Evolutionary conservation across 208 protist genomes (phyloP), one percentile per base, ranked within the genome.

Genomic region (Novymonas esmeraldas): DNA sequence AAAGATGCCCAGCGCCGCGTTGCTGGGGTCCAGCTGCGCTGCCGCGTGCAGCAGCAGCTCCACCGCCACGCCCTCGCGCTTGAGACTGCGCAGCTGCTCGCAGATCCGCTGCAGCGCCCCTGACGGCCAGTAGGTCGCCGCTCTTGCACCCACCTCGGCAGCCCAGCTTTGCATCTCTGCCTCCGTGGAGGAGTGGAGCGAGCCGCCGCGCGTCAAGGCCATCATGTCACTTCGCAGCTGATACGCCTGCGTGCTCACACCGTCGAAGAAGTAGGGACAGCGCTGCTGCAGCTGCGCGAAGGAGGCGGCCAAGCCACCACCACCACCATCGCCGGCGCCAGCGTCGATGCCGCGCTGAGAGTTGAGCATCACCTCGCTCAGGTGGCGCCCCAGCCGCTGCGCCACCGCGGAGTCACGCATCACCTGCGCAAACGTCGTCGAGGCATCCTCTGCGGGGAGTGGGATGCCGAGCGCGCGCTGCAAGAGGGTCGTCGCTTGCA

Each of bases 1-100:
- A 66, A 94, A 90, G 31, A 90, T 57, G 48, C 78, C 46, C 58
- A 92, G 75, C 16, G 76, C 71, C 22, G 78, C 59, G 58, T 85
- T 83, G 49, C 54, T 88, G 29, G 89, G 82, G 61, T 97, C 89
- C 36, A 97, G 60, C 69, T 97, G 92, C 63, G 61, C 60, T 11
- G 92, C 84, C 34, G 92, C 89, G 64, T 92, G 89, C 48, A 97
- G 81, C n/a, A 97, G 81, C 10, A 97, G 78, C 66, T 82, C 78
- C 44, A 95, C 78, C 9, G 84, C 81, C 5, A 82, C 60, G 44
- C 88, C 82, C 57, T 95, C 89, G 24, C 81, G 81, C 59, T 92
- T 90, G 22, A 85, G 56, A 24, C 71, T 67, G 31, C 78, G 71
- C 33, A 97, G 82, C 69, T 93, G 81, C 49, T 91, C 84, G 65